Evolutionary conservation across 2,329 filamentous ascomycete genomes (phyloP).

Genomic region (Phaeosphaeriaceae sp.): DNA sequence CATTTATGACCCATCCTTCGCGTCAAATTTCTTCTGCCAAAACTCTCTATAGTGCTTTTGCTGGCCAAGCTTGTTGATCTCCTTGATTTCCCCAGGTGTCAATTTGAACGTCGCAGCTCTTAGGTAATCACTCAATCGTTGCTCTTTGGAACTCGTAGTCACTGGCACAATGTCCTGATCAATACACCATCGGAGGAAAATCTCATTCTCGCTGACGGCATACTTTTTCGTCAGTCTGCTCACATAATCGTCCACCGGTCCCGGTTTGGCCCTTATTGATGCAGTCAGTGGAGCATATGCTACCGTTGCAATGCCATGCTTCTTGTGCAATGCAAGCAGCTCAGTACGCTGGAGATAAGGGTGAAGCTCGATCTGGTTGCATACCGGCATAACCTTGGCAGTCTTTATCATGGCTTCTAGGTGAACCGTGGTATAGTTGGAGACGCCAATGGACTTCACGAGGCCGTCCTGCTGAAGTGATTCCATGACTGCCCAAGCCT

Average conservation of each 20-base stretch:
- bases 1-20: conserved; percentile 57
- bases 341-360: conserved; percentile 69
- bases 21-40: conserved; percentile 61
- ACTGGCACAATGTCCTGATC: conserved; percentile 66
- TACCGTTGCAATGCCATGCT: conserved; percentile 55
- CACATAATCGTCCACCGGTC: conserved; percentile 62
- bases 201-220: conserved; percentile 62
- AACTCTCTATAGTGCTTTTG: conserved; percentile 68
- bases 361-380: conserved; percentile 74
- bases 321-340: conserved; percentile 61
- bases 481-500: conserved; percentile 67
- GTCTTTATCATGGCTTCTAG: conserved; percentile 61
- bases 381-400: conserved; percentile 63
- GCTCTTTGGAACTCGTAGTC: conserved; percentile 67
- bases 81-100: conserved; percentile 62
- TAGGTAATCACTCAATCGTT: conserved; percentile 64
- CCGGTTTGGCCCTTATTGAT: conserved; percentile 60
- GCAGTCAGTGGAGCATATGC: conserved; percentile 58
- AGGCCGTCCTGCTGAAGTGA: conserved; percentile 62
- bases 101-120: conserved; percentile 63
- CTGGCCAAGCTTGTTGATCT: conserved; percentile 57
- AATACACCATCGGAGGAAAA: conserved; percentile 65
- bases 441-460: conserved; percentile 67
- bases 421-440: conserved; percentile 62
- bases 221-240: conserved; percentile 65